Evolutionary conservation across 106 monocot genomes (phyloP).

Genomic region (Dendrobium officinale): DNA sequence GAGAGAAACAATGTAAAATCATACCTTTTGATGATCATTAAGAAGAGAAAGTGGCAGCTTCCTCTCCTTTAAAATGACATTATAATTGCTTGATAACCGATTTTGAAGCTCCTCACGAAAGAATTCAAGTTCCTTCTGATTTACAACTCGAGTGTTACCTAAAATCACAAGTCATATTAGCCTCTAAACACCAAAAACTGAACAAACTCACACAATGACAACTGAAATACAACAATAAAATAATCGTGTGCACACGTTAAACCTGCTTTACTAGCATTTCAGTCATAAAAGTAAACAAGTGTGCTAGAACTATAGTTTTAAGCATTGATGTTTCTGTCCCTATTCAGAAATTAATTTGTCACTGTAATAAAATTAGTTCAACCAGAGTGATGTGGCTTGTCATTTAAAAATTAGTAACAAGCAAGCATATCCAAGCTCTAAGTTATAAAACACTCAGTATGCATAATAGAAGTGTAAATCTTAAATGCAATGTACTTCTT

Average conservation of each 20-base stretch:
- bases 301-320: background rate
- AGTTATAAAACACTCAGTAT: no score
- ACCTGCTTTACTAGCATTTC: background rate
- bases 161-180: slow-evolving; percentile 3
- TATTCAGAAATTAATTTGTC: no score
- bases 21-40: slow-evolving; percentile 85
- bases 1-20: background rate
- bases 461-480: background rate
- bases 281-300: background rate
- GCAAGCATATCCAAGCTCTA: no score
- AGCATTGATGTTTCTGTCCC: background rate
- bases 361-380: no score
- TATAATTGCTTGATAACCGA: slow-evolving; percentile 64
- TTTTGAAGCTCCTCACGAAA: slow-evolving; percentile 81
- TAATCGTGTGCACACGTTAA: background rate
- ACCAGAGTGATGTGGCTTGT: no score
- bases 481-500: background rate
- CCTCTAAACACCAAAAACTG: background rate
- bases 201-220: background rate
- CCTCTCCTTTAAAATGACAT: slow-evolving; percentile 74
- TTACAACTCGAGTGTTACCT: slow-evolving; percentile 91
- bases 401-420: no score
- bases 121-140: slow-evolving; percentile 87
- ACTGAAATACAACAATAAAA: background rate
- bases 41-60: slow-evolving; percentile 87